phyloP scores from a whole-genome alignment of 176 grass and related monocot species.

The Oryza meyeriana region DNA sequence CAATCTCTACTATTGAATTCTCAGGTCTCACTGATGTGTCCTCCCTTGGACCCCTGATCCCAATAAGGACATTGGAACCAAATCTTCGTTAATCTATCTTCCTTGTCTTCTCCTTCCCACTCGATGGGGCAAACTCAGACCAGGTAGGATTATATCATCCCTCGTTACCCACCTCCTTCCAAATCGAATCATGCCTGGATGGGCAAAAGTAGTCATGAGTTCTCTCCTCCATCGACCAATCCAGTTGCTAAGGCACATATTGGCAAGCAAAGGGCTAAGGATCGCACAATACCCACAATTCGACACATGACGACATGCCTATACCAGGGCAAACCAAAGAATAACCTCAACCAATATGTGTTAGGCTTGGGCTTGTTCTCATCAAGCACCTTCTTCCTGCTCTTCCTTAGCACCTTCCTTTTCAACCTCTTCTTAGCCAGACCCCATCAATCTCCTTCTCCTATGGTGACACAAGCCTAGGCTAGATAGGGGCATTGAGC shows the following conservation, averaged over 20 bases:
- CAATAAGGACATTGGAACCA: slow-evolving; percentile 73
- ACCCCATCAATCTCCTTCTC: slow-evolving; percentile 42
- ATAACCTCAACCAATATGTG: slow-evolving; percentile 74
- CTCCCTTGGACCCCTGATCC: slow-evolving; percentile 78
- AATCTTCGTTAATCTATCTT: slow-evolving; percentile 85
- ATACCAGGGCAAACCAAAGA: slow-evolving; percentile 75
- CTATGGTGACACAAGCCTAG: slow-evolving; percentile 26
- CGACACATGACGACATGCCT: slow-evolving; percentile 47
- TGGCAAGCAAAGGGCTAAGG: slow-evolving; percentile 71
- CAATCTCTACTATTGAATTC: slow-evolving; percentile 71
- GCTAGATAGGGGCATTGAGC: slow-evolving; percentile 40
- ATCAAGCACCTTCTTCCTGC: slow-evolving; percentile 66
- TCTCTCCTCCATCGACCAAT: slow-evolving; percentile 82
- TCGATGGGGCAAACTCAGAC: slow-evolving; percentile 78
- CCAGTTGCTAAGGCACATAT: slow-evolving; percentile 72
- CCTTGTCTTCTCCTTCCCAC: slow-evolving; percentile 58
- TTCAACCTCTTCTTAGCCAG: slow-evolving; percentile 77
- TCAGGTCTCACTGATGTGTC: slow-evolving; percentile 78
- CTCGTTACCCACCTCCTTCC: slow-evolving; percentile 56
- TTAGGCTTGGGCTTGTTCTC: slow-evolving; percentile 80
- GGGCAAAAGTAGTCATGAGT: slow-evolving; percentile 63
- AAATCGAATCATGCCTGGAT: slow-evolving; percentile 69
- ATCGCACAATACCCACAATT: slow-evolving; percentile 73
- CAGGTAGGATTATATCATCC: slow-evolving; percentile 87
- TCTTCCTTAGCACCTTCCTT: slow-evolving; percentile 73